phyloP scores from a whole-genome alignment of 2,329 filamentous ascomycete species.

The Ascochyta viciae-villosae region DNA sequence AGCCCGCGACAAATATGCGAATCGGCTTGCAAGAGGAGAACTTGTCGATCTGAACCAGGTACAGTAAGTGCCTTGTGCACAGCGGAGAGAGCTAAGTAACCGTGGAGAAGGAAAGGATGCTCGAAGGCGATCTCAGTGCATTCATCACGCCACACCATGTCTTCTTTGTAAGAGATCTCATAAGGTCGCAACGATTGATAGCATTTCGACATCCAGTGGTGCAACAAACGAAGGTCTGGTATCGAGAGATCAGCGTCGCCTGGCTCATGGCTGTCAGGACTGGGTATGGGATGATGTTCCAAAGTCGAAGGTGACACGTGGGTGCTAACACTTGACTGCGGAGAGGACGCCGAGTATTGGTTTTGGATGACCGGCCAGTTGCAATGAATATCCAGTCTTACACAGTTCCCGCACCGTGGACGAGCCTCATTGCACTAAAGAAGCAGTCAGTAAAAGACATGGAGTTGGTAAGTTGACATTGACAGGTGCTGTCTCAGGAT shows the following conservation, averaged over 20 bases:
- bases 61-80: slow-evolving; percentile 35
- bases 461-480: background rate
- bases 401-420: slow-evolving; percentile 41
- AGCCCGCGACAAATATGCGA: slow-evolving; percentile 37
- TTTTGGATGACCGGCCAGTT: slow-evolving; percentile 33
- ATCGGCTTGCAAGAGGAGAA: slow-evolving; percentile 36
- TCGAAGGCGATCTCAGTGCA: slow-evolving; percentile 36
- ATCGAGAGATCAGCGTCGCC: slow-evolving; percentile 30
- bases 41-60: slow-evolving; percentile 27
- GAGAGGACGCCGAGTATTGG: slow-evolving; percentile 25
- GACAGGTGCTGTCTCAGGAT: background rate
- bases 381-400: slow-evolving; percentile 40
- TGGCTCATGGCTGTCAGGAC: background rate
- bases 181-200: slow-evolving; percentile 31
- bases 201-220: slow-evolving; percentile 37
- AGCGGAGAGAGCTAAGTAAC: slow-evolving; percentile 39
- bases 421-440: slow-evolving; percentile 40
- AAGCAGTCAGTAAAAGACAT: background rate
- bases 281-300: background rate
- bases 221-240: slow-evolving; percentile 38
- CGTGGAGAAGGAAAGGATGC: slow-evolving; percentile 40
- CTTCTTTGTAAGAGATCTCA: slow-evolving; percentile 5
- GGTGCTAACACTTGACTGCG: slow-evolving; percentile 24
- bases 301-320: slow-evolving; percentile 4
- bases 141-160: slow-evolving; percentile 27